Percentiles rank a stretch among this genome's conserved stretches.
phyloP scores from a whole-genome alignment of 1,139 yeast genomes.

The Saccharomyces hybrid region DNA sequence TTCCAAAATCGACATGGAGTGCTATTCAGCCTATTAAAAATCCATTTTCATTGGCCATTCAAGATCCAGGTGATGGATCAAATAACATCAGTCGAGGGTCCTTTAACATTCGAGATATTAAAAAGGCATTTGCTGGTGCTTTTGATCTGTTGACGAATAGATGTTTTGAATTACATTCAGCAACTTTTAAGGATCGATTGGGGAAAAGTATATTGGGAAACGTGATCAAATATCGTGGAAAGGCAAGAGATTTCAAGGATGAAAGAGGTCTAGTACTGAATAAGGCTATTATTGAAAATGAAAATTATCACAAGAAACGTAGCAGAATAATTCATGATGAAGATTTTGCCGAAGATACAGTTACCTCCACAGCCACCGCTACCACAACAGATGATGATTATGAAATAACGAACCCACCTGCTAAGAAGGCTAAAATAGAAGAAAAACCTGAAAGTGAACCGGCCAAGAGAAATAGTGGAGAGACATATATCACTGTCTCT shows the following conservation, averaged over 20 bases:
- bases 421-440: slow-evolving; percentile 14
- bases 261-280: slow-evolving; percentile 60
- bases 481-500: neutral
- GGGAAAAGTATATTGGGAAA: slow-evolving; percentile 81
- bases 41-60: slow-evolving; percentile 68
- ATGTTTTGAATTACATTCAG: slow-evolving; percentile 51
- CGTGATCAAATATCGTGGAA: slow-evolving; percentile 69
- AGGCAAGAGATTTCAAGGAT: slow-evolving; percentile 71
- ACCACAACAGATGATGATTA: slow-evolving; percentile 14
- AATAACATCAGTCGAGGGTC: slow-evolving; percentile 88
- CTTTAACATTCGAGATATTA: slow-evolving; percentile 71
- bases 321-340: slow-evolving; percentile 26
- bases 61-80: slow-evolving; percentile 78
- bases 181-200: slow-evolving; percentile 57
- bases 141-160: slow-evolving; percentile 69
- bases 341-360: slow-evolving; percentile 16
- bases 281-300: slow-evolving; percentile 43
- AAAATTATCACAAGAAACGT: slow-evolving; percentile 28
- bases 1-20: slow-evolving; percentile 49
- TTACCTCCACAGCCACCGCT: slow-evolving; percentile 11
- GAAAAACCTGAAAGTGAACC: neutral
- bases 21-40: slow-evolving; percentile 43
- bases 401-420: slow-evolving; percentile 15
- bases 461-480: slow-evolving; percentile 6
- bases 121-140: slow-evolving; percentile 88